Conservation (phyloP, 805 yeast species). For the Ogataea paraovalis region DNA sequence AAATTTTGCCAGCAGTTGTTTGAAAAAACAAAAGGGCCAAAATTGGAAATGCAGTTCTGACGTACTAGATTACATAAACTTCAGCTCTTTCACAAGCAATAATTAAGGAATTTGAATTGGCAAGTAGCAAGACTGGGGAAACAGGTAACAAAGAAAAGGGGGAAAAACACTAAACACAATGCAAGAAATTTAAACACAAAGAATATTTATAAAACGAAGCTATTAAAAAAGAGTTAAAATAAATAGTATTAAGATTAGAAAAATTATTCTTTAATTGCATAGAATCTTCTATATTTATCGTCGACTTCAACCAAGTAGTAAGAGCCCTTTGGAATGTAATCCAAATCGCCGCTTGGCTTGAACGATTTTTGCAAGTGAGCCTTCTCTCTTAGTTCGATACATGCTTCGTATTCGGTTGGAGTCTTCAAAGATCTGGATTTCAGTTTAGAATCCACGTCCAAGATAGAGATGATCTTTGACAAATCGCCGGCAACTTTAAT, state of each 20-base stretch:
- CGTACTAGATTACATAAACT: no score
- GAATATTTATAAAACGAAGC: neutral
- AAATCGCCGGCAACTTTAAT: conserved; percentile 79
- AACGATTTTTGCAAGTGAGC: conserved; percentile 79
- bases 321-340: conserved; percentile 65
- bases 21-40: no score
- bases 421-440: conserved; percentile 59
- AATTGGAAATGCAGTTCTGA: no score
- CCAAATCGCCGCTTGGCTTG: conserved; percentile 77
- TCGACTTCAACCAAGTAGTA: conserved; percentile 82
- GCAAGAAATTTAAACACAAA: no score
- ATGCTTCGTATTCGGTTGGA: conserved; percentile 79
- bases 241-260: neutral
- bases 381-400: conserved; percentile 81
- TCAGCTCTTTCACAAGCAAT: no score
- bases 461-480: conserved; percentile 54
- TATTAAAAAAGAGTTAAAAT: neutral
- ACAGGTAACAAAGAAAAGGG: no score
- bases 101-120: no score
- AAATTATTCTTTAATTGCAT: conserved; percentile 58
- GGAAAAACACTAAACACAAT: no score
- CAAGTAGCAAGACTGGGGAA: no score
- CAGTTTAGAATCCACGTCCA: conserved; percentile 67
- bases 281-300: conserved; percentile 83
- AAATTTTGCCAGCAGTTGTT: no score